phyloP scores from a whole-genome alignment of 2,329 filamentous ascomycete species.

The Alternaria tenuissima region DNA sequence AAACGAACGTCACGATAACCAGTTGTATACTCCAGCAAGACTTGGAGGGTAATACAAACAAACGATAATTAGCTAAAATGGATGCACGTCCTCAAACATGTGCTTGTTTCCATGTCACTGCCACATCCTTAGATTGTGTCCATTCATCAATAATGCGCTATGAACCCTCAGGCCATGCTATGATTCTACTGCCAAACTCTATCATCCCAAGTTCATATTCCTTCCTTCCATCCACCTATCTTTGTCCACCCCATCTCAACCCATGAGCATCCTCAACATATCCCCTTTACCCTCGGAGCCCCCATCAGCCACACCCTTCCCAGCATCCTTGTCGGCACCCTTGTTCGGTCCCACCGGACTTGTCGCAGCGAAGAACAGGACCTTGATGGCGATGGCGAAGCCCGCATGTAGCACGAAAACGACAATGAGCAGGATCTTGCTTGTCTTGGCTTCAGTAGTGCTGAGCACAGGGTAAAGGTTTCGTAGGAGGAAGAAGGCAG shows the following conservation, averaged over 20 bases:
- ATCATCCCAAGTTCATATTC: neutral
- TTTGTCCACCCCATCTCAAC: neutral
- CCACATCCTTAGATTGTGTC: neutral
- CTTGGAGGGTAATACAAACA: neutral
- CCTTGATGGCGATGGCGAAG: constrained; percentile 93
- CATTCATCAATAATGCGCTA: neutral
- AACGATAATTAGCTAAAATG: neutral
- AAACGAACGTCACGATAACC: neutral
- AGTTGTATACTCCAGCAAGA: neutral
- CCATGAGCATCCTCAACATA: constrained; percentile 20
- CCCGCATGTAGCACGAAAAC: constrained; percentile 87
- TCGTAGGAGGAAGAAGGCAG: constrained; percentile 50
- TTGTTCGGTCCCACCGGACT: constrained; percentile 46
- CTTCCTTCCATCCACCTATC: neutral
- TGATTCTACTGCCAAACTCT: neutral
- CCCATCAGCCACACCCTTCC: constrained; percentile 6
- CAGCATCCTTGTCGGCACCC: constrained; percentile 29
- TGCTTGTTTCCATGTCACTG: neutral
- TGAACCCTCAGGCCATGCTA: neutral
- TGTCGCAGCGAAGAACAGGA: constrained; percentile 85
- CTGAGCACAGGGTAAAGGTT: constrained; percentile 77
- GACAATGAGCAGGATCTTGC: constrained; percentile 83
- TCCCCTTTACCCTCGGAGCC: constrained; percentile 11
- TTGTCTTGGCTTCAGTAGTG: constrained; percentile 90
- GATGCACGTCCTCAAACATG: neutral